Conservation (phyloP, 768 basidiomycete genomes). For the Tricholoma furcatifolium region DNA sequence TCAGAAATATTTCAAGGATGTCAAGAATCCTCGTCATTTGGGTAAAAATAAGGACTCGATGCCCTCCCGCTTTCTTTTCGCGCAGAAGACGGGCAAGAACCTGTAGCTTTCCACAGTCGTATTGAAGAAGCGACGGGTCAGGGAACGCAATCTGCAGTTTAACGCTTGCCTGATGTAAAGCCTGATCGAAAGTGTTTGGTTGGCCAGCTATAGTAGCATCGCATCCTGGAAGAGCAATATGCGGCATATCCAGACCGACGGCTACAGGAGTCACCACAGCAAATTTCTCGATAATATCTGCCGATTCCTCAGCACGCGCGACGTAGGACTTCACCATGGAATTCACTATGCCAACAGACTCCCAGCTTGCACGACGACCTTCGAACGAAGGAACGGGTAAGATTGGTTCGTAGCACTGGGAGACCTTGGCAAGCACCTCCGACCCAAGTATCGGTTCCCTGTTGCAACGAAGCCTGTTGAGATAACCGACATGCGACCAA, state of each 20-base stretch:
- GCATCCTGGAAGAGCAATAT: conserved; percentile 52
- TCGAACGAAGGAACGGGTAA: conserved; percentile 50
- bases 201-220: conserved; percentile 26
- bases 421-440: conserved; percentile 43
- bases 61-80: conserved; percentile 82
- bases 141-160: conserved; percentile 94
- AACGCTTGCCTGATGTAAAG: conserved; percentile 71
- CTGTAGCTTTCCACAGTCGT: conserved; percentile 96
- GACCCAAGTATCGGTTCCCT: conserved; percentile 42
- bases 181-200: conserved; percentile 56
- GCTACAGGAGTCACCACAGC: conserved; percentile 79
- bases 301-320: conserved; percentile 54
- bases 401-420: conserved; percentile 43
- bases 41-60: conserved; percentile 92
- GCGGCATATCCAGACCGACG: conserved; percentile 73
- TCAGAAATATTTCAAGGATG: conserved; percentile 91
- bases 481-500: conserved; percentile 69
- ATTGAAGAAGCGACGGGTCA: conserved; percentile 84
- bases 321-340: conserved; percentile 62
- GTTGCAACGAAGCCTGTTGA: conserved; percentile 73
- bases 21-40: conserved; percentile 96
- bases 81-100: conserved; percentile 76
- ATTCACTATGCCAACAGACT: conserved; percentile 40
- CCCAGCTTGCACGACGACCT: conserved; percentile 36
- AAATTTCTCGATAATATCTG: conserved; percentile 60